Base-by-base conservation (phyloP, 1,139 yeast species). In the Magnusiomyces tetraspermus region DNA sequence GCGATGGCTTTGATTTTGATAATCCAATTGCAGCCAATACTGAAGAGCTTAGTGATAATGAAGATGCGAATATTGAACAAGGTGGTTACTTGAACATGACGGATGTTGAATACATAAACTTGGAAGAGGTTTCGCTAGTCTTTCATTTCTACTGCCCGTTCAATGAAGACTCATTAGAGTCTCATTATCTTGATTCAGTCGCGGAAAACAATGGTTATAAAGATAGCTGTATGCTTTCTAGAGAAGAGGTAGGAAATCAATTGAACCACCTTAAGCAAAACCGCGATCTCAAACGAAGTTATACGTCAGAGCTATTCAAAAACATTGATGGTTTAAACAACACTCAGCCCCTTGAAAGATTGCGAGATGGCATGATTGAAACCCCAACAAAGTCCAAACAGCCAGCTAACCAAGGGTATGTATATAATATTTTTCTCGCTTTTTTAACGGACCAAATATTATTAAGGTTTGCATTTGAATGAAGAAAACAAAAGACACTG, bases 141-240 rank as follows among this genome's bases (percentile, higher is more conserved):
- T 15, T 44, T 8, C 47, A 44, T 26, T 26, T 44, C n/a, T 44
- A 44, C 15, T 36, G 40, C 40, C 40, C 40, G 5, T 36, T 36
- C 6, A 17, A 36, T 36, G 6, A 5, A 5, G 15, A n/a, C 19
- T n/a, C 11, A 10, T 36, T 28, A 11, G 33, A 8, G 6, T 28
- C 33, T 28, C 6, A 28, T 11, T 6, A 11, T 28, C 33, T 28
- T 11, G 11, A 28, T 6, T 11, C 33, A 28, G 11, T 8, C 11
- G 33, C 33, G 6, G 33, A 11, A 6, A 28, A 28, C 6, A 11
- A 28, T 6, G 33, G 11, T 28, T 28, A 28, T 28, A 28, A 28
- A 8, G 33, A 8, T 28, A 11, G 33, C 11, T 6, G 33, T 28
- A n/a, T n/a, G n/a, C n/a, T n/a, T n/a, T n/a, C n/a, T n/a, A n/a